Conservation (phyloP, 2,329 filamentous ascomycete species). For the Pseudogymnoascus sp. region DNA sequence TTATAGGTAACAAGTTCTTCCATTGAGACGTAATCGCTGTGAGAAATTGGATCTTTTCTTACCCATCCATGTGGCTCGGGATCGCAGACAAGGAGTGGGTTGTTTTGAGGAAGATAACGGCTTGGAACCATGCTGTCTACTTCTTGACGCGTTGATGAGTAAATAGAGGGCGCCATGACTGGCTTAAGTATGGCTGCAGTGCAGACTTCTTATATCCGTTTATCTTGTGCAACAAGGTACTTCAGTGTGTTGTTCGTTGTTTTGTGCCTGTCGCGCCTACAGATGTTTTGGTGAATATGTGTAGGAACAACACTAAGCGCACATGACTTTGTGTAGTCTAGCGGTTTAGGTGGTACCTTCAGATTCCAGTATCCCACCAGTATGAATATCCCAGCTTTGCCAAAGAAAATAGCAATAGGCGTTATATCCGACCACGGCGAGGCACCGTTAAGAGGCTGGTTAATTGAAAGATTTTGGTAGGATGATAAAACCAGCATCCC, state of each 20-base stretch:
- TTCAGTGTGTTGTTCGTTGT: background rate
- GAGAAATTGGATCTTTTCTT: background rate
- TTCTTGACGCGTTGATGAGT: background rate
- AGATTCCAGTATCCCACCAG: background rate
- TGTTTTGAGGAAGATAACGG: background rate
- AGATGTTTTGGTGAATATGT: background rate
- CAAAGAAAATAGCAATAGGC: background rate
- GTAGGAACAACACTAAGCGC: background rate
- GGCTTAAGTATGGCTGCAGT: background rate
- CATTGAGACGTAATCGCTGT: slow-evolving; percentile 4
- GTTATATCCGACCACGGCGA: background rate
- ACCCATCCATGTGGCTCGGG: slow-evolving; percentile 5
- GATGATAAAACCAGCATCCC: background rate
- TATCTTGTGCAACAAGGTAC: background rate
- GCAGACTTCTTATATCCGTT: background rate
- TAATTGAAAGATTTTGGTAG: background rate
- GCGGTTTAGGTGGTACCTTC: background rate
- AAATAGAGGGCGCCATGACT: background rate
- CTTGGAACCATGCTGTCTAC: background rate
- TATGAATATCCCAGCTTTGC: background rate
- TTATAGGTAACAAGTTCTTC: slow-evolving; percentile 3
- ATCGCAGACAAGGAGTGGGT: background rate
- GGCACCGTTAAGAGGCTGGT: background rate
- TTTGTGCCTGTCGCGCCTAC: background rate
- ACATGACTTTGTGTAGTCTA: background rate